Evolutionary conservation across 768 basidiomycete genomes (phyloP).

Genomic region (Lanmaoa pseudosensibilis): DNA sequence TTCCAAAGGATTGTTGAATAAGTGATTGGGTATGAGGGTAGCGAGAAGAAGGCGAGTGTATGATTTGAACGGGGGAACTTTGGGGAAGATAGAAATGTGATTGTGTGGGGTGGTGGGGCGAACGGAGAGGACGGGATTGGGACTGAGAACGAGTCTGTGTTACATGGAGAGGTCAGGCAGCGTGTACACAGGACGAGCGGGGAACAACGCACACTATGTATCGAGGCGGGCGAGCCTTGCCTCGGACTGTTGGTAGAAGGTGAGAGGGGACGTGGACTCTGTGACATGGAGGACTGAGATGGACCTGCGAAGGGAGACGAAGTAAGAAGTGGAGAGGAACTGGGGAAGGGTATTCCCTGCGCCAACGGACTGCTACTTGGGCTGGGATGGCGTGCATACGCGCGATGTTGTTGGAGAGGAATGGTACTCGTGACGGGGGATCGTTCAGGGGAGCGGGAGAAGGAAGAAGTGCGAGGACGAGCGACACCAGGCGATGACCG

Average conservation of each 20-base stretch:
- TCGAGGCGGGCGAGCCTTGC: slow-evolving; percentile 11
- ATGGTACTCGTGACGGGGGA: slow-evolving; percentile 2
- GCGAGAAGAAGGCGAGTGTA: slow-evolving; percentile 6
- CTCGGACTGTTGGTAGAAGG: slow-evolving; percentile 4
- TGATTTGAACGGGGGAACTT: slow-evolving; percentile 1
- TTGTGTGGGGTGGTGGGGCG: slow-evolving; percentile 4
- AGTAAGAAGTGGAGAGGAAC: slow-evolving; percentile 8
- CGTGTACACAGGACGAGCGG: not conserved
- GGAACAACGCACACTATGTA: slow-evolving; percentile 12
- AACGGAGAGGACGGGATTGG: slow-evolving; percentile 1
- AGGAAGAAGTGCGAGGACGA: slow-evolving; percentile 9
- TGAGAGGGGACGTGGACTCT: slow-evolving; percentile 1
- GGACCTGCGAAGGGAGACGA: slow-evolving; percentile 12
- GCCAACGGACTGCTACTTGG: slow-evolving; percentile 6
- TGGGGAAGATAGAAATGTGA: slow-evolving; percentile 8
- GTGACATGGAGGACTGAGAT: not conserved
- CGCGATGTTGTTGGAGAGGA: slow-evolving; percentile 1
- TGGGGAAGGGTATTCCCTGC: slow-evolving; percentile 14
- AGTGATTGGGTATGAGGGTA: slow-evolving; percentile 17
- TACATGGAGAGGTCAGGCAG: not conserved
- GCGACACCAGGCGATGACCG: not conserved
- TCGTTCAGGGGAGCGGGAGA: slow-evolving; percentile 18
- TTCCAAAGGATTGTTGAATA: slow-evolving; percentile 17
- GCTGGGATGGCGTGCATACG: slow-evolving; percentile 11
- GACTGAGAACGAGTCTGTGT: slow-evolving; percentile 5